Conservation (phyloP, 2,329 filamentous ascomycete genomes). For the Paracorniculantispora psalliotae region DNA sequence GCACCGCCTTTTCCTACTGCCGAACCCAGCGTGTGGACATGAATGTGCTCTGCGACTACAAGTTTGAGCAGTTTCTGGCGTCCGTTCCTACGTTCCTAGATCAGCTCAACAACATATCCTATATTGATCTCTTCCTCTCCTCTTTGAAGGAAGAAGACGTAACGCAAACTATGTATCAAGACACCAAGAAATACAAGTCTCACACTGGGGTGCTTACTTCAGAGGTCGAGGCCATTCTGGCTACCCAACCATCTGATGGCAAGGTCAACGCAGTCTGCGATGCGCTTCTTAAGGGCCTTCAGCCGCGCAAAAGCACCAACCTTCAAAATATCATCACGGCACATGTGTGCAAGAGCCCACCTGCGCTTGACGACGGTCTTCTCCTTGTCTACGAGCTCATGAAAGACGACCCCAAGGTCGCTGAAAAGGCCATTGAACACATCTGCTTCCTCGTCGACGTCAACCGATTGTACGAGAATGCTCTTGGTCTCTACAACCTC, state of each 20-base stretch:
- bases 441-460: slow-evolving; percentile 97
- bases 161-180: slow-evolving; percentile 85
- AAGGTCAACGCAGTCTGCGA: slow-evolving; percentile 91
- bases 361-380: slow-evolving; percentile 82
- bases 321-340: slow-evolving; percentile 92
- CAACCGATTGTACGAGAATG: slow-evolving; percentile 84
- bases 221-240: slow-evolving; percentile 14
- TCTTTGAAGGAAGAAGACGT: slow-evolving; percentile 88
- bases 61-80: slow-evolving; percentile 76
- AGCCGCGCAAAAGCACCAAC: slow-evolving; percentile 56
- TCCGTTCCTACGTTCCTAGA: slow-evolving; percentile 74
- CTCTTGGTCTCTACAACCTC: slow-evolving; percentile 85
- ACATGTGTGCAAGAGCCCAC: slow-evolving; percentile 87
- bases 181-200: slow-evolving; percentile 56
- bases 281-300: slow-evolving; percentile 67
- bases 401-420: slow-evolving; percentile 62
- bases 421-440: slow-evolving; percentile 87
- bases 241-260: slow-evolving; percentile 20
- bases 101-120: slow-evolving; percentile 74
- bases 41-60: slow-evolving; percentile 94
- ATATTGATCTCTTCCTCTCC: slow-evolving; percentile 87
- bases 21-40: slow-evolving; percentile 93
- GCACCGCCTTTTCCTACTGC: slow-evolving; percentile 78
- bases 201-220: slow-evolving; percentile 11
- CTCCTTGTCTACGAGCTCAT: slow-evolving; percentile 70